phyloP scores from a whole-genome alignment of 148 eudicot genomes.

The Rhododendron ovatum region DNA sequence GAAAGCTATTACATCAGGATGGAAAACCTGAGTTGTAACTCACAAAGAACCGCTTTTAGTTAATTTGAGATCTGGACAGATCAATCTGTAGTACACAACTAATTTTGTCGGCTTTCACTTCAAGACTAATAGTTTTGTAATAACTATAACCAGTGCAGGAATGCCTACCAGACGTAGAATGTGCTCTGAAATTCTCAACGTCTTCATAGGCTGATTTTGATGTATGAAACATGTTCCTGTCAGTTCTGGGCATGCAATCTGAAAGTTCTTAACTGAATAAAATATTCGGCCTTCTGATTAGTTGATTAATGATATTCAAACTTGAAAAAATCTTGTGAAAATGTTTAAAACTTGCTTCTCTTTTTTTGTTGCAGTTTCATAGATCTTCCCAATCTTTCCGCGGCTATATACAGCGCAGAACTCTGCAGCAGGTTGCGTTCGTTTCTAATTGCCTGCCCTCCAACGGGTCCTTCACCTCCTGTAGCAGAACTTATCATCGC shows the following conservation, averaged over 20 bases:
- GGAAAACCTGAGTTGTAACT: no score
- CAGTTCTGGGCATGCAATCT: neutral
- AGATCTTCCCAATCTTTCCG: conserved; percentile 81
- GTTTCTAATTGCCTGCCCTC: conserved; percentile 78
- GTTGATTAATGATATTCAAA: neutral
- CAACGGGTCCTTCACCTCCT: conserved; percentile 69
- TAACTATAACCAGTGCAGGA: neutral
- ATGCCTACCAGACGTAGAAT: neutral
- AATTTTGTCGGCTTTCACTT: neutral
- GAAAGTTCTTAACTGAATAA: neutral
- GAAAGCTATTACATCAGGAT: neutral
- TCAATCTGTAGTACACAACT: neutral
- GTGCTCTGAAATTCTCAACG: neutral
- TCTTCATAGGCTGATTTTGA: conserved; percentile 2
- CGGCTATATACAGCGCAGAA: conserved; percentile 78
- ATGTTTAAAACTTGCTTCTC: neutral
- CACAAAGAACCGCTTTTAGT: neutral
- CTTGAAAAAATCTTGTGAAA: neutral
- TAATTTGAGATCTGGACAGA: neutral
- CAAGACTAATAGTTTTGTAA: neutral
- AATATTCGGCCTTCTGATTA: neutral
- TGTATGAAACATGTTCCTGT: neutral
- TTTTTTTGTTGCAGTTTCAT: conserved; percentile 52
- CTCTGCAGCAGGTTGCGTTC: conserved; percentile 64
- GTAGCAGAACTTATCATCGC: conserved; percentile 77